phyloP scores from a whole-genome alignment of 257 asterid genomes.

The Capsicum rhomboideum region DNA sequence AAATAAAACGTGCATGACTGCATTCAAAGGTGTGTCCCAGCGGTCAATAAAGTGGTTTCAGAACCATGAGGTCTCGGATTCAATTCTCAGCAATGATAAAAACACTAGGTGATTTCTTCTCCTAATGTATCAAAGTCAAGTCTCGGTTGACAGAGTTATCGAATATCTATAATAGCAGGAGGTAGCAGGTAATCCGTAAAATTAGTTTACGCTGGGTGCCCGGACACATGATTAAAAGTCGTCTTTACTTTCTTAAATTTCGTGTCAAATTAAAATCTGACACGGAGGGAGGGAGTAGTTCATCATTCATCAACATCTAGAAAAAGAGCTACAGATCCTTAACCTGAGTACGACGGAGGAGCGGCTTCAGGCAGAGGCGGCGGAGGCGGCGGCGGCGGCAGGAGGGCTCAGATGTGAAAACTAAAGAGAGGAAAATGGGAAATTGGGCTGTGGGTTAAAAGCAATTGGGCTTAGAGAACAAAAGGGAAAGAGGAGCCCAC shows the following conservation, averaged over 20 bases:
- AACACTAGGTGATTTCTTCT: too few relatives aligned
- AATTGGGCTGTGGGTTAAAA: background rate
- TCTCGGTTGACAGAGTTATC: background rate
- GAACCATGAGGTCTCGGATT: background rate
- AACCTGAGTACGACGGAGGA: background rate
- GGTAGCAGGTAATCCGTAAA: background rate
- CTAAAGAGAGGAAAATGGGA: background rate
- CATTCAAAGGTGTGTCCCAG: background rate
- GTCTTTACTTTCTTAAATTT: too few relatives aligned
- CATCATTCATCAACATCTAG: background rate
- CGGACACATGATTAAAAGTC: too few relatives aligned
- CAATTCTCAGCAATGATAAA: background rate
- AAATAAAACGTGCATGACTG: background rate
- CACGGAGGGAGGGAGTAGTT: background rate
- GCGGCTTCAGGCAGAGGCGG: background rate
- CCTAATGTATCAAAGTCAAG: too few relatives aligned
- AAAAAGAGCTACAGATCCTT: background rate
- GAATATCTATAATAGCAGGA: background rate
- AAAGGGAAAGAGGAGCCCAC: conserved; percentile 28
- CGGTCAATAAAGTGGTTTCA: background rate
- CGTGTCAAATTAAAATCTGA: too few relatives aligned
- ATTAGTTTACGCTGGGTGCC: too few relatives aligned
- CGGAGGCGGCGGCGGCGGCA: background rate
- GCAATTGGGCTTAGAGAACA: background rate
- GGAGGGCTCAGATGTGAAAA: background rate